Percentiles rank a stretch among this genome's conserved stretches.
Evolutionary conservation across 371 early-diverging fungal species (phyloP).

Genomic region (Sporodiniella umbellata): DNA sequence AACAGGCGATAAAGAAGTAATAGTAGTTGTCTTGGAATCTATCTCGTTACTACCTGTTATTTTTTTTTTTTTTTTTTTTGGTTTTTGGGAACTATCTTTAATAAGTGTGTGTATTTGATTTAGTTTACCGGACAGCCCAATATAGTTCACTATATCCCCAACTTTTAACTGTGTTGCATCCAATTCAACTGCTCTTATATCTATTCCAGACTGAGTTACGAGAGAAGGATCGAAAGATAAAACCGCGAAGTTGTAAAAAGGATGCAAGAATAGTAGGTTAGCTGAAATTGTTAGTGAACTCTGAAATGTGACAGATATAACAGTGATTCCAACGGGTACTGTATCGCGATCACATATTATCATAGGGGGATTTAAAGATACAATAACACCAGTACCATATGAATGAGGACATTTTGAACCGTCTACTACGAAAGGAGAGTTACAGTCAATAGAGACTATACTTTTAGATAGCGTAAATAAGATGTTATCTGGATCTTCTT

Average conservation of each 20-base stretch:
- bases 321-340: slow-evolving; percentile 72
- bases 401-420: slow-evolving; percentile 63
- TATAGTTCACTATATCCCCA: slow-evolving; percentile 58
- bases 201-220: slow-evolving; percentile 55
- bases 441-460: slow-evolving; percentile 67
- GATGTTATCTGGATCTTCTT: slow-evolving; percentile 1
- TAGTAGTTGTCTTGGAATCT: slow-evolving; percentile 50
- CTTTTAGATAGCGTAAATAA: slow-evolving; percentile 10
- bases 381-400: slow-evolving; percentile 76
- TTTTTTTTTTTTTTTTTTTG: background rate
- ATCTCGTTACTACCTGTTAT: slow-evolving; percentile 37
- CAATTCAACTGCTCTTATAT: slow-evolving; percentile 47
- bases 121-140: slow-evolving; percentile 50
- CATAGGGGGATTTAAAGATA: slow-evolving; percentile 68
- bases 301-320: slow-evolving; percentile 76
- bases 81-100: too few species aligned
- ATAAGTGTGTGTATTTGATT: too few species aligned
- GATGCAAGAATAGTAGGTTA: slow-evolving; percentile 69
- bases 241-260: slow-evolving; percentile 80
- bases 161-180: slow-evolving; percentile 51
- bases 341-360: slow-evolving; percentile 81
- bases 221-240: slow-evolving; percentile 68
- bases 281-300: slow-evolving; percentile 74
- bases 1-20: slow-evolving; percentile 54
- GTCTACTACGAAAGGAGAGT: slow-evolving; percentile 69